Evolutionary conservation across 306 rosid species (phyloP).

Genomic region (Lathyrus oleraceus): DNA sequence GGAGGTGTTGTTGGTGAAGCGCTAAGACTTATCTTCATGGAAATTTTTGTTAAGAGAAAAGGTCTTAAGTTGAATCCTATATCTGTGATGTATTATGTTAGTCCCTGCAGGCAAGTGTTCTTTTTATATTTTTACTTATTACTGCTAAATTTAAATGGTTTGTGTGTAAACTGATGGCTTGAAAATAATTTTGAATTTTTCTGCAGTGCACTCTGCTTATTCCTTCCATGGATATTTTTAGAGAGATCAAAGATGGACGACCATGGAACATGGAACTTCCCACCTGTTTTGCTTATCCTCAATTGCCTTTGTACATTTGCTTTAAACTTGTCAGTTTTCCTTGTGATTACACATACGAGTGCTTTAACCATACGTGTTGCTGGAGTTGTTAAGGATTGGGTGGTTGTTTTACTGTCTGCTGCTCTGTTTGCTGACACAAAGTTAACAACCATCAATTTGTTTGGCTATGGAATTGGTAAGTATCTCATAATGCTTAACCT

Average conservation of each 20-base stretch:
- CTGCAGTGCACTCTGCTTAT: constrained; percentile 90
- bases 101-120: constrained; percentile 88
- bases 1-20: constrained; percentile 99
- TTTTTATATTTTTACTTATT: constrained; percentile 17
- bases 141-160: not conserved
- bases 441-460: constrained; percentile 83
- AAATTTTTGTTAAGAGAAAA: constrained; percentile 91
- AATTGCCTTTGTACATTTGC: constrained; percentile 96
- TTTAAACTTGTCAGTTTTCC: constrained; percentile 95
- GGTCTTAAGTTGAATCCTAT: constrained; percentile 94
- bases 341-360: constrained; percentile 94
- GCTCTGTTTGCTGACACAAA: constrained; percentile 90
- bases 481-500: constrained; percentile 28
- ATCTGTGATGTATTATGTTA: constrained; percentile 94
- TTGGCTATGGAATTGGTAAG: constrained; percentile 94
- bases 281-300: constrained; percentile 71
- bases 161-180: constrained; percentile 21
- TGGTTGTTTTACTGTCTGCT: constrained; percentile 93
- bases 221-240: constrained; percentile 92
- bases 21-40: constrained; percentile 96
- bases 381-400: constrained; percentile 99
- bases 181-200: constrained; percentile 29
- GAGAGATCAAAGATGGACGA: constrained; percentile 90
- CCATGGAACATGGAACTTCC: constrained; percentile 81
- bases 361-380: constrained; percentile 99